Conservation (phyloP, 768 basidiomycete species). For the Suillus placidus region DNA sequence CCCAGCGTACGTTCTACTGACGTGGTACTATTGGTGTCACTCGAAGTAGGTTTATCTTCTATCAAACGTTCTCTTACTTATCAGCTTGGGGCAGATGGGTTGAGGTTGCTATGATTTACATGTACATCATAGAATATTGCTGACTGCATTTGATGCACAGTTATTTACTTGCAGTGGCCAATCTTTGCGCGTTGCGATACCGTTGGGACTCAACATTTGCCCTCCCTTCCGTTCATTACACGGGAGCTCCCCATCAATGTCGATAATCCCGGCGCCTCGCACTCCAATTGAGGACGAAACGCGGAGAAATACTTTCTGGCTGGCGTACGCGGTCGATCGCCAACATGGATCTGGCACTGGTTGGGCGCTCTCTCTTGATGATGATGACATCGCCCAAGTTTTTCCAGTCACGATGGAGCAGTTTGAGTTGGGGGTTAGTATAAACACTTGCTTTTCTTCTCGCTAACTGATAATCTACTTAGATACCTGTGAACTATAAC, state of each 20-base stretch:
- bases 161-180: slow-evolving; percentile 61
- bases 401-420: slow-evolving; percentile 64
- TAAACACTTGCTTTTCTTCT: slow-evolving; percentile 3
- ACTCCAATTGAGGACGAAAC: slow-evolving; percentile 71
- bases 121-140: background rate
- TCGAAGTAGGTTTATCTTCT: slow-evolving; percentile 50
- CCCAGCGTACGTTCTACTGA: slow-evolving; percentile 62
- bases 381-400: slow-evolving; percentile 72
- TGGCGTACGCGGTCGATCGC: slow-evolving; percentile 70
- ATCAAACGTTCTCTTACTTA: background rate
- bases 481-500: slow-evolving; percentile 51
- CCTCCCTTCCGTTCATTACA: slow-evolving; percentile 68
- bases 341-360: slow-evolving; percentile 68
- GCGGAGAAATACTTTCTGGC: slow-evolving; percentile 73
- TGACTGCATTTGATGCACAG: slow-evolving; percentile 37
- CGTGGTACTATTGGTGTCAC: slow-evolving; percentile 77
- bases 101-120: slow-evolving; percentile 48
- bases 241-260: slow-evolving; percentile 56
- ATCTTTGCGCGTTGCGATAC: slow-evolving; percentile 59
- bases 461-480: slow-evolving; percentile 14
- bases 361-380: slow-evolving; percentile 72
- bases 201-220: slow-evolving; percentile 70
- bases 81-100: slow-evolving; percentile 56
- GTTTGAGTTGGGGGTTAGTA: slow-evolving; percentile 62
- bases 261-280: slow-evolving; percentile 60